These are phyloP conservation scores for Neltuma alba DNA, from an alignment of 306 rosid genomes.

Conservation along the genomic window DNA sequence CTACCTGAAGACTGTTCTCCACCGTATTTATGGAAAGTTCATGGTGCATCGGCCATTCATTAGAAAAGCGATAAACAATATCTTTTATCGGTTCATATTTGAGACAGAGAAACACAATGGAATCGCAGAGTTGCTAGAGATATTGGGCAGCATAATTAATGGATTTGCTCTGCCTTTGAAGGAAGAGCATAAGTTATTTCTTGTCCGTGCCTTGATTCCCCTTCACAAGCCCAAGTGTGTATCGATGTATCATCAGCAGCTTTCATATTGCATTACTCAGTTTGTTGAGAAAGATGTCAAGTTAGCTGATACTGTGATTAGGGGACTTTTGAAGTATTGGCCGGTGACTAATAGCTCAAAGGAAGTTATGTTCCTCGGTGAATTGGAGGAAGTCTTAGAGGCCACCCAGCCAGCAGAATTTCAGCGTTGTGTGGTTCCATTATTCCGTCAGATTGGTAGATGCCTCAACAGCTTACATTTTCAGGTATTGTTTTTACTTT, in stretches of 20 bases:
- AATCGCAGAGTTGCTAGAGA: constrained; percentile 9
- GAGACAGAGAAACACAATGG: constrained; percentile 6
- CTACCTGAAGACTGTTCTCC: constrained; percentile 5
- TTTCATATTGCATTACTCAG: constrained; percentile 59
- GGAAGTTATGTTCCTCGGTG: constrained; percentile 46
- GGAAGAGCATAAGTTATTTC: constrained; percentile 50
- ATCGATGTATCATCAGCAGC: constrained; percentile 65
- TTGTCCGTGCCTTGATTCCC: constrained; percentile 60
- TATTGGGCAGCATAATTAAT: constrained; percentile 11
- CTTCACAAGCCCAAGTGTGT: constrained; percentile 67
- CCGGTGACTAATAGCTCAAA: constrained; percentile 45
- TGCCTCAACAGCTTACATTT: constrained; percentile 67
- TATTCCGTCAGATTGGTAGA: constrained; percentile 56
- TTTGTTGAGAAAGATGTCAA: constrained; percentile 65
- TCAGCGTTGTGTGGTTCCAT: constrained; percentile 57
- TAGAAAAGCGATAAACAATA: constrained; percentile 59
- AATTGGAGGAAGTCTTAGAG: constrained; percentile 49
- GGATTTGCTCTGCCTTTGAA: constrained; percentile 16
- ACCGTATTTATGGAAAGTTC: constrained; percentile 5
- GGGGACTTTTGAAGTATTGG: constrained; percentile 65
- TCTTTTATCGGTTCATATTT: constrained; percentile 52
- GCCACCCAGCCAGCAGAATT: constrained; percentile 38
- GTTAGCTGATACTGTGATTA: constrained; percentile 60
- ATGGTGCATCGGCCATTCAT: constrained; percentile 44
- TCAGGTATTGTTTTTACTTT: constrained; percentile 47